A percentile compares a stretch with the other conserved stretches of the same genome.
Conservation (phyloP, 306 rosid species). For the Leucaena leucocephala region DNA sequence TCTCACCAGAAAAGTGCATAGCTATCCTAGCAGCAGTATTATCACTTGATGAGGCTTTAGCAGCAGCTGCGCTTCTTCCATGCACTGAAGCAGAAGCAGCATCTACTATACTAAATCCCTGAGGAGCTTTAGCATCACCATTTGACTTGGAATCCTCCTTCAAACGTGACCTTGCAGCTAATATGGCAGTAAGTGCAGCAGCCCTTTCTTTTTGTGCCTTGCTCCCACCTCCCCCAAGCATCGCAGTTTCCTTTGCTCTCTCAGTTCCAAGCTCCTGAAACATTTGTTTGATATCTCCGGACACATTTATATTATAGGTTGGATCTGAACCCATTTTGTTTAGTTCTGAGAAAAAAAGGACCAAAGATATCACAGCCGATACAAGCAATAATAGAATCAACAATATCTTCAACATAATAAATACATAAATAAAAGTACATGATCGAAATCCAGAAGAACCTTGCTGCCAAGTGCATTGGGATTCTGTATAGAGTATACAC, state of each 20-base stretch:
- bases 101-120: conserved; percentile 89
- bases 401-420: conserved; percentile 19
- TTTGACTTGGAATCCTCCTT: conserved; percentile 76
- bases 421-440: no score
- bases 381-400: conserved; percentile 19
- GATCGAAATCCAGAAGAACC: conserved; percentile 90
- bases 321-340: conserved; percentile 75
- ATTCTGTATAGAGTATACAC: conserved; percentile 66
- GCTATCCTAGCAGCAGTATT: conserved; percentile 98
- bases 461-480: conserved; percentile 86
- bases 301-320: conserved; percentile 77
- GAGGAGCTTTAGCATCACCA: conserved; percentile 60
- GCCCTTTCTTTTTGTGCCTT: conserved; percentile 98
- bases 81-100: conserved; percentile 99
- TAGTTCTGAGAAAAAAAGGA: conserved; percentile 57
- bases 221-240: conserved; percentile 98
- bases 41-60: conserved; percentile 84
- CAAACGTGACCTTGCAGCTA: conserved; percentile 80
- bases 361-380: conserved; percentile 27
- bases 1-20: conserved; percentile 93
- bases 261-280: conserved; percentile 94
- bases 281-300: conserved; percentile 95
- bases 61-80: conserved; percentile 97
- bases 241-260: conserved; percentile 83
- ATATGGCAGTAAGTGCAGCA: conserved; percentile 86